Base-by-base conservation (phyloP, 2,329 filamentous ascomycete species). In the Phaeosphaeriaceae sp. region DNA sequence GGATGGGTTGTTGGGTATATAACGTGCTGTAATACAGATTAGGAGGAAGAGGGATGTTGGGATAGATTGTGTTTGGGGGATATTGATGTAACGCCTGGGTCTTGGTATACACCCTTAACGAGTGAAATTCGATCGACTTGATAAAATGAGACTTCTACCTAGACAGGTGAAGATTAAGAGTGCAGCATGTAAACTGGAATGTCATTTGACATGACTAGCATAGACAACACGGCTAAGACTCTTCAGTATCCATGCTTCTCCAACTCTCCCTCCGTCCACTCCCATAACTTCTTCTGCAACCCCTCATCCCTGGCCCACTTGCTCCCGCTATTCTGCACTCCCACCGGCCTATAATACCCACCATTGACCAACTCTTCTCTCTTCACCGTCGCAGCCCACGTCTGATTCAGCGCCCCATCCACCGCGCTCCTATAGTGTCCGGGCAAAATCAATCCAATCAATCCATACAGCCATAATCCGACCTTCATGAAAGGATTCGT, bases 261-360 rank as follows among this genome's bases (percentile, higher is more conserved):
- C 33, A 78, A 57, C 57, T 78, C 73, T 2, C 46, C 65, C 56
- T 79, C 76, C 1, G 75, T 78, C 60, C 67, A 79, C 60, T 78
- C 74, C 75, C 75, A 78, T 31, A 79, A 54, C 61, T 73, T 74
- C 65, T 75, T 75, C 60, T 64, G 69, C 58, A 77, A 33, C 24
- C 69, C 77, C 48, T 60, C 46, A 61, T 78, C 73, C 46, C 54
- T 65, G 33, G 68, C 63, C 42, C 57, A 65, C 24, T n/a, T 56
- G 49, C 70, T 75, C 7, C 72, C 74, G 1, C 17, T 24, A n/a
- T 40, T 61, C 57, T 57, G 44, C 40, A 62, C 63, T 0, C 74
- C 76, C 0, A 79, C 69, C 1, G 76, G 76, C 20, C 55, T 62
- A 62, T 82, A 84, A 60, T 79, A 84, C 40, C 60, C 73, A 0